These are phyloP conservation scores for Guillardia theta DNA, from an alignment of 78 protist species.

Conservation along the genomic window DNA sequence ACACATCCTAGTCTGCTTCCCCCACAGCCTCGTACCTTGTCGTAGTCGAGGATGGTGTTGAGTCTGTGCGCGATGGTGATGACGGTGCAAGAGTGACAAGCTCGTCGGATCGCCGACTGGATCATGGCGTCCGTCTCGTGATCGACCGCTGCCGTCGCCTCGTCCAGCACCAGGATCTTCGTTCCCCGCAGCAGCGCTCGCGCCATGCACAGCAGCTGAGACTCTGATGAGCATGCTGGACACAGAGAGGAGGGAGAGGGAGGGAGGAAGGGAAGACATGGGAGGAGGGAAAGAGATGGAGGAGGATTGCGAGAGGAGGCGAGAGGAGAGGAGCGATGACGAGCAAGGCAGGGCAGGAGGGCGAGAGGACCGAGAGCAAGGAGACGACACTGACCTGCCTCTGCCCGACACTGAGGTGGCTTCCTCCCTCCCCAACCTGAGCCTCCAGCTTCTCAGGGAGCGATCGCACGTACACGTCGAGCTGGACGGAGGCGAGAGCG, in stretches of 20 bases:
- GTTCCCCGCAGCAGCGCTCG: background rate
- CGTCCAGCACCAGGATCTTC: conserved; percentile 70
- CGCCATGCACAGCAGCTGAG: background rate
- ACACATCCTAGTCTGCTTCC: conserved; percentile 37
- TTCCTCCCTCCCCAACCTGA: background rate
- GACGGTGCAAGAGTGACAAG: conserved; percentile 41
- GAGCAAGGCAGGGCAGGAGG: background rate
- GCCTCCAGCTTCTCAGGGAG: background rate
- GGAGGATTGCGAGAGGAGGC: background rate
- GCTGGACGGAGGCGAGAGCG: conserved; percentile 38
- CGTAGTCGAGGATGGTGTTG: conserved; percentile 60
- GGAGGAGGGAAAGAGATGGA: background rate
- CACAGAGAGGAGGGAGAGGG: background rate
- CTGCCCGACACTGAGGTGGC: conserved; percentile 28
- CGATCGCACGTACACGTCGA: background rate
- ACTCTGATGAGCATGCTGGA: background rate
- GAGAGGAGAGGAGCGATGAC: background rate
- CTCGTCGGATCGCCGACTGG: background rate
- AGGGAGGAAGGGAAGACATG: background rate
- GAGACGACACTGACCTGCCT: background rate
- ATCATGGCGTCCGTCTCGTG: conserved; percentile 62
- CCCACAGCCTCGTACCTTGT: conserved; percentile 71
- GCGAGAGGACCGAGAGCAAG: background rate
- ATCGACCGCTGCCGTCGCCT: conserved; percentile 90
- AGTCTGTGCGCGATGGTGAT: conserved; percentile 66